Evolutionary conservation across 73 alveolate genomes (phyloP).

Genomic region (Paramecium pentaurelia): DNA sequence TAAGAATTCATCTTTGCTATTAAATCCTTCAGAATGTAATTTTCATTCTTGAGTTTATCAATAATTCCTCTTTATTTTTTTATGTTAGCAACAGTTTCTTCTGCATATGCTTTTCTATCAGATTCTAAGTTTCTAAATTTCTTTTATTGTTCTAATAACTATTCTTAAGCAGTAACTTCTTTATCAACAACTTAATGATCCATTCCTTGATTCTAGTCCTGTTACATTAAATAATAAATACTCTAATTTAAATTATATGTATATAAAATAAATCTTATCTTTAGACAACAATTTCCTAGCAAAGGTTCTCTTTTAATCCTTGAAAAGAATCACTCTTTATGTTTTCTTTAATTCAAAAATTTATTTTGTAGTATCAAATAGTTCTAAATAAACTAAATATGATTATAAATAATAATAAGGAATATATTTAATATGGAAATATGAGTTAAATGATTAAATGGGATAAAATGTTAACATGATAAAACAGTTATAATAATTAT

Average conservation of each 20-base stretch:
- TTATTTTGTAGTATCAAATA: no score
- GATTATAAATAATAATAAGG: no score
- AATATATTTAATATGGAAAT: no score
- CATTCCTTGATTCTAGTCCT: neutral
- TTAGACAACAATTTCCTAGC: neutral
- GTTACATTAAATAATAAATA: neutral
- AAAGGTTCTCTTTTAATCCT: no score
- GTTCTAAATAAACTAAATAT: no score
- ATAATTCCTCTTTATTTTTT: slow-evolving; percentile 76
- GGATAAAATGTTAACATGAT: no score
- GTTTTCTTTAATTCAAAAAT: no score
- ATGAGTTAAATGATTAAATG: no score
- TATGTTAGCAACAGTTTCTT: slow-evolving; percentile 76
- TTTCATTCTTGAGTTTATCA: slow-evolving; percentile 75
- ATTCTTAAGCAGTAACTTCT: neutral
- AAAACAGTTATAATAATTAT: no score
- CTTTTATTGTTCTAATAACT: slow-evolving; percentile 10
- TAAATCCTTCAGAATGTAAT: slow-evolving; percentile 62
- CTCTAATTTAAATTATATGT: neutral
- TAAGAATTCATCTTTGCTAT: slow-evolving; percentile 61
- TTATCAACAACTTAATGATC: neutral
- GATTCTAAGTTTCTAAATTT: slow-evolving; percentile 59
- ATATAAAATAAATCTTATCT: no score
- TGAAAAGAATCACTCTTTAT: no score
- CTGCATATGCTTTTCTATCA: slow-evolving; percentile 75